Evolutionary conservation across 495 filamentous ascomycete genomes (phyloP).

Genomic region (Trichoderma parareesei): DNA sequence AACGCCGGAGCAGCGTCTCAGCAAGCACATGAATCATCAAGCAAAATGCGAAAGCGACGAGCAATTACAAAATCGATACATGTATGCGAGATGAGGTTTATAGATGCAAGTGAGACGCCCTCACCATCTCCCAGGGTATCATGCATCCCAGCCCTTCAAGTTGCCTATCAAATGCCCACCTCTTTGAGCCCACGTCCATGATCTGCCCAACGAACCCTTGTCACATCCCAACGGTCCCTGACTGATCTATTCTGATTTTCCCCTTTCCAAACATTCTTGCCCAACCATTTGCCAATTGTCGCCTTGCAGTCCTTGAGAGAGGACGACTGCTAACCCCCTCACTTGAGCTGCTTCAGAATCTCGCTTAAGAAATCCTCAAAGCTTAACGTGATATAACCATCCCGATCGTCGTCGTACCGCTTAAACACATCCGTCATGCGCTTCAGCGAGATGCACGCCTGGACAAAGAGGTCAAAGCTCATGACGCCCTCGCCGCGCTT

Average conservation of each 20-base stretch:
- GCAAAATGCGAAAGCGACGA: too few species aligned
- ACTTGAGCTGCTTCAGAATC: constrained; percentile 43
- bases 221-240: not conserved
- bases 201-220: not conserved
- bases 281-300: not conserved
- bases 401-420: constrained; percentile 93
- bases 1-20: too few species aligned
- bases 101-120: not conserved
- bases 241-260: not conserved
- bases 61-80: too few species aligned
- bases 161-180: not conserved
- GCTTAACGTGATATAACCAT: constrained; percentile 79
- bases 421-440: constrained; percentile 99
- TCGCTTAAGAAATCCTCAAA: constrained; percentile 75
- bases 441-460: constrained; percentile 92
- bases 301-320: not conserved
- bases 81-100: not conserved
- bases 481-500: constrained; percentile 58
- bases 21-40: too few species aligned
- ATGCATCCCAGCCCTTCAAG: not conserved
- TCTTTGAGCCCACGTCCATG: not conserved
- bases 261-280: not conserved
- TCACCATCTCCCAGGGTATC: constrained; percentile 5
- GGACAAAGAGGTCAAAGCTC: constrained; percentile 95
- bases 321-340: not conserved